Evolutionary conservation across 2,329 filamentous ascomycete species (phyloP).

Genomic region (Lachnellula willkommii): DNA sequence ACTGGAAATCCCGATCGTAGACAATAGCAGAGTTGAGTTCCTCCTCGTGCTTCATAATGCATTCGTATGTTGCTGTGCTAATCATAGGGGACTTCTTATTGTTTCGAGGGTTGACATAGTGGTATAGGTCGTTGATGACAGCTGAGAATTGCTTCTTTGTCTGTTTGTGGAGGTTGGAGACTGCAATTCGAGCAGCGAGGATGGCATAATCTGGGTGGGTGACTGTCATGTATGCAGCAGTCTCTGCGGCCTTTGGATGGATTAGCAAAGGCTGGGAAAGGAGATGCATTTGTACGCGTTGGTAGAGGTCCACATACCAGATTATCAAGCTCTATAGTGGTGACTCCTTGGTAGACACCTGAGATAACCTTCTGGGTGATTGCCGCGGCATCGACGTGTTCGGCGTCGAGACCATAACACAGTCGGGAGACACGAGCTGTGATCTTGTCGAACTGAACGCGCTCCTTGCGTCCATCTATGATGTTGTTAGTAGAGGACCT

Average conservation of each 20-base stretch:
- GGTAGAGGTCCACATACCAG: constrained; percentile 59
- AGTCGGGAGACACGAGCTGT: constrained; percentile 95
- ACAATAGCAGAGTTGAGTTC: constrained; percentile 98
- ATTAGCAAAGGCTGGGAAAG: constrained; percentile 16
- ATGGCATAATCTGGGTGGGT: constrained; percentile 99
- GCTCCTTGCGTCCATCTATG: constrained; percentile 96
- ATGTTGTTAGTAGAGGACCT: constrained; percentile 9
- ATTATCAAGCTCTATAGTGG: constrained; percentile 93
- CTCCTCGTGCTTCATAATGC: constrained; percentile 90
- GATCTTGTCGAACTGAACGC: constrained; percentile 99
- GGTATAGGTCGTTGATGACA: constrained; percentile 86
- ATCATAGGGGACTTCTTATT: constrained; percentile 85
- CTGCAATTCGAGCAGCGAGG: constrained; percentile 94
- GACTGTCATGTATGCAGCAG: constrained; percentile 98
- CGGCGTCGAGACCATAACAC: constrained; percentile 94
- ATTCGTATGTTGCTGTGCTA: constrained; percentile 82
- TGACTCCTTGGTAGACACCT: constrained; percentile 97
- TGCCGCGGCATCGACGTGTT: constrained; percentile 93
- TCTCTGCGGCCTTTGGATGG: constrained; percentile 77
- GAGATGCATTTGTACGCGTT: constrained; percentile 10
- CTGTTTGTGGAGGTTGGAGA: constrained; percentile 99
- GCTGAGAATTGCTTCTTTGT: constrained; percentile 99
- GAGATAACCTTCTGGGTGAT: constrained; percentile 99
- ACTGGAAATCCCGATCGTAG: constrained; percentile 99
- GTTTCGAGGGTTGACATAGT: constrained; percentile 96